Percentiles rank a stretch among this genome's conserved stretches.
phyloP scores from a whole-genome alignment of 2,329 filamentous ascomycete genomes.

The Cadophora sp. region DNA sequence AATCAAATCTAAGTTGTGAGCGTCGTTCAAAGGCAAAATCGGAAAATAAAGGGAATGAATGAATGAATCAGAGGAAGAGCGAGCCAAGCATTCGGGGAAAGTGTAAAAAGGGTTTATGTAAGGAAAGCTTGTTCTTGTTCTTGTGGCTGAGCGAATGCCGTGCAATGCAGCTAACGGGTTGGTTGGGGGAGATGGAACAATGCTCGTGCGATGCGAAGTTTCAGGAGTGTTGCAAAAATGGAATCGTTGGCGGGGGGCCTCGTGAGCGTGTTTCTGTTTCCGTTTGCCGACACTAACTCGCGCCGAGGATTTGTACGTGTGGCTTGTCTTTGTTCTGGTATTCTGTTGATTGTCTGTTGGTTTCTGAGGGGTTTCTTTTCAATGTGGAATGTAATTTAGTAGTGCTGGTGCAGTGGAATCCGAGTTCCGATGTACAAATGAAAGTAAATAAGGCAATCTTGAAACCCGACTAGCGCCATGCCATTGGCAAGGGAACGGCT shows the following conservation, averaged over 20 bases:
- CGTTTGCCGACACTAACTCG: neutral
- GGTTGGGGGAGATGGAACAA: constrained; percentile 29
- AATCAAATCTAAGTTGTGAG: too few relatives aligned
- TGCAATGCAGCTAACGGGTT: constrained; percentile 20
- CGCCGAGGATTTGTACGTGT: neutral
- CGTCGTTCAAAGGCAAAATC: too few relatives aligned
- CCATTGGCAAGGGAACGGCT: constrained; percentile 18
- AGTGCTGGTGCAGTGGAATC: neutral
- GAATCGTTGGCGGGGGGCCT: neutral
- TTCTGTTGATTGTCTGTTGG: neutral
- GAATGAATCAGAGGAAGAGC: constrained; percentile 14
- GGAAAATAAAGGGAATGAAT: constrained; percentile 10
- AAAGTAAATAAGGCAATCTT: constrained; percentile 4
- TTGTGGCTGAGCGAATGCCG: constrained; percentile 21
- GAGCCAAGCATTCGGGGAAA: constrained; percentile 30
- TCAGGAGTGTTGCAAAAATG: constrained; percentile 27
- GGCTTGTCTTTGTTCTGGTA: neutral
- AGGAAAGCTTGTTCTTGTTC: constrained; percentile 19
- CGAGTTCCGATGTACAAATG: neutral
- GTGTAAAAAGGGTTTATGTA: constrained; percentile 7
- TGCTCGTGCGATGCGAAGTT: constrained; percentile 30
- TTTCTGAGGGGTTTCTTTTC: neutral
- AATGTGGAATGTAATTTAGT: neutral
- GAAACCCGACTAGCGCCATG: neutral
- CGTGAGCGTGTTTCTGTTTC: constrained; percentile 15